phyloP scores from a whole-genome alignment of 768 basidiomycete genomes.

The Leucocoprinus leucothites region DNA sequence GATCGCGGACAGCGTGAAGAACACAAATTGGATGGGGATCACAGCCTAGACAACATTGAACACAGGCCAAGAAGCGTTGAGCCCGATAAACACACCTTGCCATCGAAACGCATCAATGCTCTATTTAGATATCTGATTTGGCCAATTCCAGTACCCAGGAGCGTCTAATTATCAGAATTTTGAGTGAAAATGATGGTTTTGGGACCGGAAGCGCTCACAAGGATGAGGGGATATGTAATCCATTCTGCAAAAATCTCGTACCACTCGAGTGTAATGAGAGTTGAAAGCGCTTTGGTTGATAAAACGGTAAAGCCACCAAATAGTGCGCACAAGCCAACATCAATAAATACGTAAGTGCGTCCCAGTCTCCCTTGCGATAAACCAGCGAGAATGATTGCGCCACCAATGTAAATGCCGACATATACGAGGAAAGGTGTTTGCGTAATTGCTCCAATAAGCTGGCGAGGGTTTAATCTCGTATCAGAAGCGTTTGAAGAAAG shows the following conservation, averaged over 20 bases:
- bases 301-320: constrained; percentile 95
- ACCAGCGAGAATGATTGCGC: constrained; percentile 54
- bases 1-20: constrained; percentile 92
- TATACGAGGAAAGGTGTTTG: constrained; percentile 77
- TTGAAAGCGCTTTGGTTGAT: constrained; percentile 89
- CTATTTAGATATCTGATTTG: constrained; percentile 83
- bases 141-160: constrained; percentile 71
- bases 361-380: constrained; percentile 68
- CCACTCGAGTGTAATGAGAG: constrained; percentile 77
- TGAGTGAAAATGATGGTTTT: neutral
- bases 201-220: constrained; percentile 39
- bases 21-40: constrained; percentile 92
- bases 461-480: constrained; percentile 62
- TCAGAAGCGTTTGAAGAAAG: constrained; percentile 72
- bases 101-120: constrained; percentile 90
- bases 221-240: constrained; percentile 81
- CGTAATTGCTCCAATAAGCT: constrained; percentile 64
- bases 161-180: constrained; percentile 43
- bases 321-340: constrained; percentile 84
- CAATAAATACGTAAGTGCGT: constrained; percentile 70
- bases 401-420: constrained; percentile 55
- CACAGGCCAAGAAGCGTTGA: neutral
- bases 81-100: constrained; percentile 54
- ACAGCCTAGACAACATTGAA: constrained; percentile 55
- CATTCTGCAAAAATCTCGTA: constrained; percentile 71